Conservation (phyloP, 331 rosid species). For the Prunus yedoensis region DNA sequence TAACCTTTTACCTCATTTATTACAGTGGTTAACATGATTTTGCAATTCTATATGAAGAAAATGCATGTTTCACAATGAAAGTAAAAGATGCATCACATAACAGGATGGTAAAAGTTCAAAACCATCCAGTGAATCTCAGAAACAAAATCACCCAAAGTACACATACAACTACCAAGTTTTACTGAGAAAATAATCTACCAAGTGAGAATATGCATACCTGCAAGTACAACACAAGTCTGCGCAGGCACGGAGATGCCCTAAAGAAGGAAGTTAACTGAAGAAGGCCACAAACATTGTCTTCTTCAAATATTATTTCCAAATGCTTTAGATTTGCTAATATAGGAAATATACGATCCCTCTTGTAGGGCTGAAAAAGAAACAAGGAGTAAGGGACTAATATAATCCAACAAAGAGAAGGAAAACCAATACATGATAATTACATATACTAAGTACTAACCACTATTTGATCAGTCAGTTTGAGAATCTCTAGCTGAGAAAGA, state of each 20-base stretch:
- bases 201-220: not conserved
- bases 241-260: conserved; percentile 8
- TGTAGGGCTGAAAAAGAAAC: not conserved
- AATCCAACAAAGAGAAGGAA: not conserved
- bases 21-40: not conserved
- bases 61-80: not conserved
- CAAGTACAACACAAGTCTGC: not conserved
- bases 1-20: not conserved
- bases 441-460: not conserved
- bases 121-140: not conserved
- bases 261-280: not conserved
- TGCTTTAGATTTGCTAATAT: conserved; percentile 6
- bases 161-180: not conserved
- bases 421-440: not conserved
- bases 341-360: not conserved
- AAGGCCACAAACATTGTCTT: not conserved
- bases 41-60: not conserved
- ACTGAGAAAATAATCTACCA: not conserved
- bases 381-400: not conserved
- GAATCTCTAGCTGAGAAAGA: conserved; percentile 4
- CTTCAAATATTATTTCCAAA: not conserved
- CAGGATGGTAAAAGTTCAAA: not conserved
- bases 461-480: not conserved
- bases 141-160: not conserved
- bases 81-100: not conserved